Percentiles rank a stretch among this genome's conserved stretches.
Conservation (phyloP, 106 monocot species). For the Iris macrosiphon region DNA sequence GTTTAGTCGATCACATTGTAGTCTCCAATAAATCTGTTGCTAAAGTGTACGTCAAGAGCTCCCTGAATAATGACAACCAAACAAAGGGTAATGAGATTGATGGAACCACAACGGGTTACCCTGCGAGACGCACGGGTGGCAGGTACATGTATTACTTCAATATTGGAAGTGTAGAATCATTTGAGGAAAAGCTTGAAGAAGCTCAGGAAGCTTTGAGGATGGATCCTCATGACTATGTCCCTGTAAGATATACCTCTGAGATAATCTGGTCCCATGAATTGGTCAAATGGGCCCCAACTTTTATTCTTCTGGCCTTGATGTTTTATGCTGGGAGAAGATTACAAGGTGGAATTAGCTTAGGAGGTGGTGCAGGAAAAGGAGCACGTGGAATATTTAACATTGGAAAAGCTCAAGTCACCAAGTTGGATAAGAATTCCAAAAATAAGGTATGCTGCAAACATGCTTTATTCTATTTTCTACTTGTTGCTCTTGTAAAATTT, state of each 20-base stretch:
- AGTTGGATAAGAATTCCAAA: conserved; percentile 96
- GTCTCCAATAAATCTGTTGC: conserved; percentile 92
- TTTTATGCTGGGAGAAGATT: conserved; percentile 57
- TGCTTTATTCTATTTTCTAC: no score
- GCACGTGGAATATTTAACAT: conserved; percentile 82
- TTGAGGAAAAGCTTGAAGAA: conserved; percentile 95
- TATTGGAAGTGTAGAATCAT: conserved; percentile 95
- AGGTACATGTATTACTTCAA: conserved; percentile 77
- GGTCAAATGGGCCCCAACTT: conserved; percentile 72
- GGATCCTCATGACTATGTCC: conserved; percentile 79
- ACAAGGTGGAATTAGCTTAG: conserved; percentile 74
- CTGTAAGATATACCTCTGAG: conserved; percentile 78
- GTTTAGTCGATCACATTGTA: conserved; percentile 90
- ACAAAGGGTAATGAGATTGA: conserved; percentile 35
- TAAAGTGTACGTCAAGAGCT: conserved; percentile 78
- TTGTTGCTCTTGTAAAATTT: neutral
- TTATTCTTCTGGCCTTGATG: conserved; percentile 56
- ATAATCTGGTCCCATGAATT: conserved; percentile 63
- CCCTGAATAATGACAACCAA: conserved; percentile 35
- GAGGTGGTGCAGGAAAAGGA: conserved; percentile 53
- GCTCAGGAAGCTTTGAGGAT: conserved; percentile 73
- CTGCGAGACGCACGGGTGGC: conserved; percentile 26
- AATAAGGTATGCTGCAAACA: conserved; percentile 58
- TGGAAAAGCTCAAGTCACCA: conserved; percentile 87
- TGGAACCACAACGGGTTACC: conserved; percentile 23